phyloP scores from a whole-genome alignment of 257 asterid species.

The Orobanche coerulescens region DNA sequence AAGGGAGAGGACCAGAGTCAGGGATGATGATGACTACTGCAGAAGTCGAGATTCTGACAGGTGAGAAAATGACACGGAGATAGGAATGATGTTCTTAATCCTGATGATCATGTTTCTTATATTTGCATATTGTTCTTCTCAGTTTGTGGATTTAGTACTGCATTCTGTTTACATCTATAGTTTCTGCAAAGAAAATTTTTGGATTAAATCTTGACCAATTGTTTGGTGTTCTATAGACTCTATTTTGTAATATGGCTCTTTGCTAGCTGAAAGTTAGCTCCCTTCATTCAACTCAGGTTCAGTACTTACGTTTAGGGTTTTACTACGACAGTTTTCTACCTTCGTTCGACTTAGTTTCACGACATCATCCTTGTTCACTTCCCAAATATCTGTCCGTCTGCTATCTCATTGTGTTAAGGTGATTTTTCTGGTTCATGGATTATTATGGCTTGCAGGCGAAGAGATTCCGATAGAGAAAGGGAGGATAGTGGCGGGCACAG shows the following conservation, averaged over 20 bases:
- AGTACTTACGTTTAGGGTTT: not conserved
- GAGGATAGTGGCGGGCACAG: constrained; percentile 60
- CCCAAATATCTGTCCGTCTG: not conserved
- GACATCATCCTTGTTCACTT: not conserved
- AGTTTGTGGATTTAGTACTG: not conserved
- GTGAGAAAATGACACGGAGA: constrained; percentile 30
- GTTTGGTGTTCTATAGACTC: not conserved
- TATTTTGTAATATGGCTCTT: not conserved
- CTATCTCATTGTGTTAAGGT: not conserved
- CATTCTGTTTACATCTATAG: not conserved
- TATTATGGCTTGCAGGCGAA: constrained; percentile 39
- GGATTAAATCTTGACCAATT: not conserved
- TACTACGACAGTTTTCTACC: not conserved
- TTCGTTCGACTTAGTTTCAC: not conserved
- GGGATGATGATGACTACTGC: constrained; percentile 52
- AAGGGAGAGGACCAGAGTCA: constrained; percentile 69
- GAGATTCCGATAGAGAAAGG: constrained; percentile 61
- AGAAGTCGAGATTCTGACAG: constrained; percentile 67
- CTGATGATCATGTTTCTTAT: not conserved
- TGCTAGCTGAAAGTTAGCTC: not conserved
- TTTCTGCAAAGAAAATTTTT: not conserved
- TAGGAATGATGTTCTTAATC: not conserved
- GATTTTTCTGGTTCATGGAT: constrained; percentile 12
- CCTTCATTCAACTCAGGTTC: not conserved
- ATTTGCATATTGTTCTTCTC: constrained; percentile 1